These are phyloP conservation scores for Verticillium albo-atrum DNA, from an alignment of 2,329 filamentous ascomycete genomes.

Conservation along the genomic window DNA sequence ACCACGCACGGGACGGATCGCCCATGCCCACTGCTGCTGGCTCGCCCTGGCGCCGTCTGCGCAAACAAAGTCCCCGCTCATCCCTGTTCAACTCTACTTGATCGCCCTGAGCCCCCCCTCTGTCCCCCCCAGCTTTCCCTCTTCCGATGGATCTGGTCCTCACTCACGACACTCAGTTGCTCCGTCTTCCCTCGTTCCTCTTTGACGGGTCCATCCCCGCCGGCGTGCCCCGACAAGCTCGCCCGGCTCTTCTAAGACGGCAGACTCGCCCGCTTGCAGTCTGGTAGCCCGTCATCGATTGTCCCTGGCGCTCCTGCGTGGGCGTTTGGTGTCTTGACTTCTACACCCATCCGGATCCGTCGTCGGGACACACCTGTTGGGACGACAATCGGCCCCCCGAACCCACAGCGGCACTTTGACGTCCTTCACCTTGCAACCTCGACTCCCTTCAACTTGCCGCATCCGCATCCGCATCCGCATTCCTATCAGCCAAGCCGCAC, in stretches of 20 bases:
- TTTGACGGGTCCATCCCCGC: background rate
- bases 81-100: background rate
- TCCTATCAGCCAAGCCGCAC: slow-evolving; percentile 1
- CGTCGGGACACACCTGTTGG: background rate
- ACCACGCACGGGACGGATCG: background rate
- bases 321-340: background rate
- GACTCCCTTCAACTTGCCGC: background rate
- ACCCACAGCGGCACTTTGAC: background rate
- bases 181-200: background rate
- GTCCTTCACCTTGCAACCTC: background rate
- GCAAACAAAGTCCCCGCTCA: background rate
- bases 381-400: background rate
- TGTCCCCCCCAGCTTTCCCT: background rate
- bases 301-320: background rate
- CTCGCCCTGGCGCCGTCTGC: background rate
- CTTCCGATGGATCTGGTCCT: background rate
- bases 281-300: no score
- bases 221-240: background rate
- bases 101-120: background rate
- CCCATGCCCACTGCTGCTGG: background rate
- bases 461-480: slow-evolving; percentile 1
- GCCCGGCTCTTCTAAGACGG: background rate
- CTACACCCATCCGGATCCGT: background rate
- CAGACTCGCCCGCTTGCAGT: no score
- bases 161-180: background rate